A percentile compares a stretch with the other conserved stretches of the same genome.
These are phyloP conservation scores for Cephalotrichum gorgonifer DNA, from an alignment of 2,329 filamentous ascomycete genomes.

Conservation along the genomic window DNA sequence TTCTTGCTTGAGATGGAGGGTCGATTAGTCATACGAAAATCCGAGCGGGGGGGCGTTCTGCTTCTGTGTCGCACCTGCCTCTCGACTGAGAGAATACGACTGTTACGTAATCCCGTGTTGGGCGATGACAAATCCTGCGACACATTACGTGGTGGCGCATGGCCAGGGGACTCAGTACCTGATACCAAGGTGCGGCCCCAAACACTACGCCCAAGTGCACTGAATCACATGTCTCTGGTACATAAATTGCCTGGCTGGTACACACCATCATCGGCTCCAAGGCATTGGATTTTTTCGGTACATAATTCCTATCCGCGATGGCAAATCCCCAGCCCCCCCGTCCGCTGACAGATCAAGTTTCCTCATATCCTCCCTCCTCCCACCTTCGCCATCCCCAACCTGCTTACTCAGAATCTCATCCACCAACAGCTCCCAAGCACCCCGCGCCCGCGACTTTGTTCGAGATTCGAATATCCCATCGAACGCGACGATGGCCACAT, in stretches of 20 bases:
- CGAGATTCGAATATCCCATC: constrained; percentile 5
- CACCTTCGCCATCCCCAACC: constrained; percentile 4
- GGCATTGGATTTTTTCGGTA: constrained; percentile 1
- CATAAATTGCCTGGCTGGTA: not conserved
- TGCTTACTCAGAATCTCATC: constrained; percentile 6
- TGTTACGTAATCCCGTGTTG: not conserved
- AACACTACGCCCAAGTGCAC: not conserved
- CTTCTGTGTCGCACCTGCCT: too few species aligned
- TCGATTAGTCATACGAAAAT: not conserved
- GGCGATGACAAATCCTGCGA: not conserved
- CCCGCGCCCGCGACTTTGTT: constrained; percentile 1
- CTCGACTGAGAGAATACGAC: too few species aligned
- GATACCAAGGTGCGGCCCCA: not conserved
- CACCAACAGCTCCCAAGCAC: constrained; percentile 4
- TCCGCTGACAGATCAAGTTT: constrained; percentile 5
- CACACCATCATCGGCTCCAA: not conserved
- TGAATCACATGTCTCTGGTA: not conserved
- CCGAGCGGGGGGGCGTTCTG: too few species aligned
- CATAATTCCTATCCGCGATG: not conserved
- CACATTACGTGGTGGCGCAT: not conserved
- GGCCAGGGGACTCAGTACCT: not conserved
- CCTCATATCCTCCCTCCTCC: constrained; percentile 5
- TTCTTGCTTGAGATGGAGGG: too few species aligned
- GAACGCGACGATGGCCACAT: constrained; percentile 5
- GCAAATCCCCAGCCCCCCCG: not conserved